Evolutionary conservation across 1,139 yeast species (phyloP).

Genomic region (Yamadazyma kanchanaburiensis): DNA sequence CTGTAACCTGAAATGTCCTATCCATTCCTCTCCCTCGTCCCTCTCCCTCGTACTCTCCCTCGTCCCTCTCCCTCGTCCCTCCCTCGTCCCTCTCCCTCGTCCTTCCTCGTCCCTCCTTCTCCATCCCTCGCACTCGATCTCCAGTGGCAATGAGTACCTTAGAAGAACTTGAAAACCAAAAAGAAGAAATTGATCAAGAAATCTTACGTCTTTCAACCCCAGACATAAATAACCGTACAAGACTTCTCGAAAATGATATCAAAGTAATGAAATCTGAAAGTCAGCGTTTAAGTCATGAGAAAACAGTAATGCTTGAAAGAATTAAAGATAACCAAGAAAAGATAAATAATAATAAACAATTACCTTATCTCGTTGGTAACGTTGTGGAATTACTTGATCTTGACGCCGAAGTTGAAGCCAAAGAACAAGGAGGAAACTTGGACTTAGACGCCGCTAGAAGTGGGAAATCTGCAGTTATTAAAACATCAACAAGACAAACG

Average conservation of each 20-base stretch:
- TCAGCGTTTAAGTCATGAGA: constrained; percentile 88
- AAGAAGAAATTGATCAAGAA: constrained; percentile 71
- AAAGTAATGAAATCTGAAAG: constrained; percentile 92
- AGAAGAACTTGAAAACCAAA: constrained; percentile 59
- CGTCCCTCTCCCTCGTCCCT: too few relatives aligned
- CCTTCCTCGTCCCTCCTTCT: too few relatives aligned
- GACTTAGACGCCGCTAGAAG: constrained; percentile 88
- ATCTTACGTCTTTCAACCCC: constrained; percentile 73
- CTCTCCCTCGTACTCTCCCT: too few relatives aligned
- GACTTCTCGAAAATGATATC: constrained; percentile 89
- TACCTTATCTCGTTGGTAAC: constrained; percentile 97
- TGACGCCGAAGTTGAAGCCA: constrained; percentile 81
- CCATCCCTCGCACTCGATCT: constrained; percentile 1
- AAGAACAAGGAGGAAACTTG: constrained; percentile 92
- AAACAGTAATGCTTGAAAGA: constrained; percentile 87
- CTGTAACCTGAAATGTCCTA: too few relatives aligned
- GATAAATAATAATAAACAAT: constrained; percentile 90
- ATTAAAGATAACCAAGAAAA: constrained; percentile 96
- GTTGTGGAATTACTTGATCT: constrained; percentile 92
- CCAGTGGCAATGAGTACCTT: constrained; percentile 53
- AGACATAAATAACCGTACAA: constrained; percentile 83
- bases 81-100: too few relatives aligned
- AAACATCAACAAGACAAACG: constrained; percentile 96
- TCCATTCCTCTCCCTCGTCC: too few relatives aligned
- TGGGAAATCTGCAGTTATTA: constrained; percentile 97